A percentile compares a stretch with the other conserved stretches of the same genome.
Conservation (phyloP, 345 rosid species). For the Eucalyptus pauciflora region DNA sequence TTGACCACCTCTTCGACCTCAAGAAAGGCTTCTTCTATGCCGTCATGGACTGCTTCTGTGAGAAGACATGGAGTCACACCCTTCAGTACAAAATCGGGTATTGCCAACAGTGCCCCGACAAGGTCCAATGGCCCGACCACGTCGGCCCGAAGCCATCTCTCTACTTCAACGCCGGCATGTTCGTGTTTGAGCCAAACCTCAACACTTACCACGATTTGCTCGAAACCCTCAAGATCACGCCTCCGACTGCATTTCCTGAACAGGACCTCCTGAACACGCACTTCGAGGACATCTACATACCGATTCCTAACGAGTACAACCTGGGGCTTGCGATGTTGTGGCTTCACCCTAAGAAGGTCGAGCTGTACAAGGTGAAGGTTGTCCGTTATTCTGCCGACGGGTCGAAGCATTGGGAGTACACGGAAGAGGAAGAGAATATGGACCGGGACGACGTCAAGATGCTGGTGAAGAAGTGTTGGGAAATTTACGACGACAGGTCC, state of each 20-base stretch:
- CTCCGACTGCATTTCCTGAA: slow-evolving; percentile 41
- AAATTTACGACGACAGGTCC: slow-evolving; percentile 24
- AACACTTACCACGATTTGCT: slow-evolving; percentile 17
- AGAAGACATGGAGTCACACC: slow-evolving; percentile 28
- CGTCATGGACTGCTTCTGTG: slow-evolving; percentile 47
- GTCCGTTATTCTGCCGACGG: slow-evolving; percentile 38
- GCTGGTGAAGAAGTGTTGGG: slow-evolving; percentile 33
- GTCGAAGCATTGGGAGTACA: slow-evolving; percentile 45
- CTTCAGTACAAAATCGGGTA: slow-evolving; percentile 32
- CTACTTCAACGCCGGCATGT: slow-evolving; percentile 48
- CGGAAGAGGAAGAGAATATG: slow-evolving; percentile 37
- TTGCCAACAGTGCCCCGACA: slow-evolving; percentile 40
- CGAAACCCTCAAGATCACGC: slow-evolving; percentile 10
- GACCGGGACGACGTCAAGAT: slow-evolving; percentile 25
- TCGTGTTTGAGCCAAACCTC: slow-evolving; percentile 28
- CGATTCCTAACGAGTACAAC: slow-evolving; percentile 19
- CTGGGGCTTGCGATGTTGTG: slow-evolving; percentile 41
- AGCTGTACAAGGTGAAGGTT: slow-evolving; percentile 17
- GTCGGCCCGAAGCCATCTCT: slow-evolving; percentile 20
- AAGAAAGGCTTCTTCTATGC: slow-evolving; percentile 23
- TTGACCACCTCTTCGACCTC: slow-evolving; percentile 24
- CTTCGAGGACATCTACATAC: slow-evolving; percentile 28
- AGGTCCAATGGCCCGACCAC: slow-evolving; percentile 18
- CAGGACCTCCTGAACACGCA: slow-evolving; percentile 42
- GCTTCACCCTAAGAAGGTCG: slow-evolving; percentile 36